These are phyloP conservation scores for Candida stauntonica DNA, from an alignment of 805 yeast genomes.

Conservation along the genomic window DNA sequence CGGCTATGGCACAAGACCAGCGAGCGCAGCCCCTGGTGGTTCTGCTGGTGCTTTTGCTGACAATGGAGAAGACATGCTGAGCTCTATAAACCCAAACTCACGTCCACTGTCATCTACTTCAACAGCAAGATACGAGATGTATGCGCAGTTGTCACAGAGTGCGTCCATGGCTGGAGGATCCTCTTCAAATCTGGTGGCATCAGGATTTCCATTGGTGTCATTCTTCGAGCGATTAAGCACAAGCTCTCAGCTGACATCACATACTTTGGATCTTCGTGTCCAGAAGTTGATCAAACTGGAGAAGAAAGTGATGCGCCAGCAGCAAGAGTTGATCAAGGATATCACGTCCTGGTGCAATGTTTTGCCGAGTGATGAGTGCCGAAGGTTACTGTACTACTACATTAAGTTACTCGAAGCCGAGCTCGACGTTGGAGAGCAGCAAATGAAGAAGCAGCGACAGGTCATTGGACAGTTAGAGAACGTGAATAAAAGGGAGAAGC, in stretches of 20 bases:
- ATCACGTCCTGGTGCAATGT: conserved; percentile 38
- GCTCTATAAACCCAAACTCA: conserved; percentile 12
- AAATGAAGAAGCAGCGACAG: conserved; percentile 40
- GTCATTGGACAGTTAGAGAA: conserved; percentile 40
- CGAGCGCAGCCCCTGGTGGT: too few species aligned
- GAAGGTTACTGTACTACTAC: conserved; percentile 37
- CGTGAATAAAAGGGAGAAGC: conserved; percentile 47
- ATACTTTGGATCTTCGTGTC: conserved; percentile 31
- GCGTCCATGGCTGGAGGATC: conserved; percentile 1
- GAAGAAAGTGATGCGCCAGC: conserved; percentile 33
- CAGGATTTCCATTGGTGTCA: conserved; percentile 19
- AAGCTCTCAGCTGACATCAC: conserved; percentile 24
- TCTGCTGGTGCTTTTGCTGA: conserved; percentile 8
- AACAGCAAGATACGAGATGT: conserved; percentile 11
- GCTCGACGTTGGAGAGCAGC: conserved; percentile 31
- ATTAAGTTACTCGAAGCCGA: conserved; percentile 36
- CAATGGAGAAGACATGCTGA: conserved; percentile 15
- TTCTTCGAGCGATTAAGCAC: conserved; percentile 24
- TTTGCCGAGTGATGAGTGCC: conserved; percentile 37
- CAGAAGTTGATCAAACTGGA: conserved; percentile 37
- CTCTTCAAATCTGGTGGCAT: conserved; percentile 2
- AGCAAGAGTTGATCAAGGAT: conserved; percentile 37
- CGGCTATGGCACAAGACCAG: background rate
- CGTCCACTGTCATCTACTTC: conserved; percentile 17
- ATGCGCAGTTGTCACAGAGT: conserved; percentile 11